Percentiles rank a stretch among this genome's conserved stretches.
Conservation (phyloP, 1,139 yeast genomes). For the Lodderomyces orthopsilosis region DNA sequence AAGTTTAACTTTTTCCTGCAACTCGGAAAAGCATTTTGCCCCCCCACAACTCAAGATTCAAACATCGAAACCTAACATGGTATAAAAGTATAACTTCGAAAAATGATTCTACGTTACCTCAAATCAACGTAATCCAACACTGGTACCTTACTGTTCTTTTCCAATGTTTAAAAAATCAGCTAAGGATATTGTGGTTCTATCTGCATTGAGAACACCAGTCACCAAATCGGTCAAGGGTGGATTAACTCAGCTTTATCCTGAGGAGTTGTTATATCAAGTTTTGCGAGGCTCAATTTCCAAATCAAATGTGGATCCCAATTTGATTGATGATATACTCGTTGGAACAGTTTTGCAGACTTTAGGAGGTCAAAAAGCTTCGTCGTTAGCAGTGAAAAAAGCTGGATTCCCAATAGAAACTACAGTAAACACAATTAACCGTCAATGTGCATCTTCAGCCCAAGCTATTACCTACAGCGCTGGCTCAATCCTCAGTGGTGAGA, state of each 20-base stretch:
- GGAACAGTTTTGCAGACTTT: constrained; percentile 84
- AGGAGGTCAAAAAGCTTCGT: constrained; percentile 83
- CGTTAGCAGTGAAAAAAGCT: constrained; percentile 53
- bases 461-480: constrained; percentile 35
- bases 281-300: constrained; percentile 27
- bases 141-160: background rate
- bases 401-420: constrained; percentile 40
- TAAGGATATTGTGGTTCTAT: constrained; percentile 33
- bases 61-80: background rate
- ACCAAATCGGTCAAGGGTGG: constrained; percentile 38
- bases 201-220: constrained; percentile 37
- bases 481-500: constrained; percentile 30
- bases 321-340: constrained; percentile 71
- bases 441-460: constrained; percentile 42
- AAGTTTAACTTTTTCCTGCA: background rate
- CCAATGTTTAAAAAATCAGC: constrained; percentile 23
- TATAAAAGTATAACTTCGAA: background rate
- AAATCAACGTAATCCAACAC: no score
- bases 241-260: constrained; percentile 33
- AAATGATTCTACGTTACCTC: background rate
- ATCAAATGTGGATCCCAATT: constrained; percentile 24
- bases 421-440: constrained; percentile 38
- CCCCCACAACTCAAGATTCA: background rate
- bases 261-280: constrained; percentile 30
- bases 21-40: background rate